Evolutionary conservation across 192 early-diverging fungal species (phyloP).

Genomic region (Umbelopsis isabellina): DNA sequence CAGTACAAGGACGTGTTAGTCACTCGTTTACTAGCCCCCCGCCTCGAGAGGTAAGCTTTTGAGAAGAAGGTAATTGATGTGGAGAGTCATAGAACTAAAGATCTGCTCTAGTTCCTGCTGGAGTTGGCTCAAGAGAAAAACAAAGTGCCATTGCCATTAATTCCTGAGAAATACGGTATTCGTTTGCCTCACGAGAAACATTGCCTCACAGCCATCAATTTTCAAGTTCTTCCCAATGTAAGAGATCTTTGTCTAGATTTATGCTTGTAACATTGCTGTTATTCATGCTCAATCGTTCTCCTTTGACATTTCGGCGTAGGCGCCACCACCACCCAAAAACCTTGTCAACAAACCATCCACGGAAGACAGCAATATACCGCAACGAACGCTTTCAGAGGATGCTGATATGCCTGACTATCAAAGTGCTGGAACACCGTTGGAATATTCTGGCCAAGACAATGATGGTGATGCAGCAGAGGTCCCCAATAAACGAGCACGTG

Average conservation of each 20-base stretch:
- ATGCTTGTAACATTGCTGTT: background rate
- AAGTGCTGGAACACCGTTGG: background rate
- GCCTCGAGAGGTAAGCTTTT: conserved; percentile 73
- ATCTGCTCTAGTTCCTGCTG: conserved; percentile 61
- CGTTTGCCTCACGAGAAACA: conserved; percentile 76
- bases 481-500: conserved; percentile 26
- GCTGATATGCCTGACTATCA: conserved; percentile 18
- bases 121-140: conserved; percentile 81
- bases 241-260: background rate
- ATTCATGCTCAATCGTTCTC: background rate
- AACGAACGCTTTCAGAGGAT: conserved; percentile 25
- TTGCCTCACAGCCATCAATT: conserved; percentile 78
- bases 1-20: conserved; percentile 89
- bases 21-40: conserved; percentile 91
- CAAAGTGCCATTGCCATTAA: conserved; percentile 73
- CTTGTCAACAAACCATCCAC: background rate
- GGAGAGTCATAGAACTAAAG: background rate
- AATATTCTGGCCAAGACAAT: background rate
- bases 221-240: conserved; percentile 74
- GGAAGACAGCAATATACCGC: background rate
- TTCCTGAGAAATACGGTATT: conserved; percentile 79
- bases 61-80: background rate
- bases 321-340: conserved; percentile 34
- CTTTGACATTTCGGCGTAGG: conserved; percentile 16
- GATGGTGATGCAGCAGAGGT: background rate